phyloP scores from a whole-genome alignment of 2,329 filamentous ascomycete species.

The Beauveria sp. region DNA sequence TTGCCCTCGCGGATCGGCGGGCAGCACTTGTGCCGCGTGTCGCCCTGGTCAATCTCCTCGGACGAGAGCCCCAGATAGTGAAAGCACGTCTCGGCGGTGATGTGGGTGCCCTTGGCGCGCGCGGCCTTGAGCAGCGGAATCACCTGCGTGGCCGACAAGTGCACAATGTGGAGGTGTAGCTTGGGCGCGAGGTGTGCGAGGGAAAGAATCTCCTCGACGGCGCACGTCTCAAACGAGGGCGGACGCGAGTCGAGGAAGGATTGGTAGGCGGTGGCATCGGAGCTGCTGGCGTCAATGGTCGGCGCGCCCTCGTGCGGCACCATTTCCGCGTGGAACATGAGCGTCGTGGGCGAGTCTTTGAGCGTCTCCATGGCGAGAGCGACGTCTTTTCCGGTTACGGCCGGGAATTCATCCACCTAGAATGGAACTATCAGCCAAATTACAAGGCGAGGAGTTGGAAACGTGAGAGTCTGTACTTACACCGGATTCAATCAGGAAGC shows the following conservation, averaged over 20 bases:
- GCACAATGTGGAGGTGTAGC: slow-evolving; percentile 86
- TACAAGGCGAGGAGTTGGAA: background rate
- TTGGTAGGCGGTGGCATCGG: slow-evolving; percentile 68
- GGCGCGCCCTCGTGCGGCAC: slow-evolving; percentile 77
- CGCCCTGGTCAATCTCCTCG: slow-evolving; percentile 73
- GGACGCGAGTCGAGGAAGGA: slow-evolving; percentile 91
- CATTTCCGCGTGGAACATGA: slow-evolving; percentile 99
- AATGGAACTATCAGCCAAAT: slow-evolving; percentile 12
- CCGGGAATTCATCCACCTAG: slow-evolving; percentile 91
- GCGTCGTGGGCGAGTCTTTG: slow-evolving; percentile 72
- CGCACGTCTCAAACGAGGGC: slow-evolving; percentile 82
- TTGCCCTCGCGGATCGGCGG: slow-evolving; percentile 75
- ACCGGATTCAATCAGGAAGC: slow-evolving; percentile 93
- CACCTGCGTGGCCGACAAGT: slow-evolving; percentile 81
- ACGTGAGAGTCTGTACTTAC: slow-evolving; percentile 46
- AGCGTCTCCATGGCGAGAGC: slow-evolving; percentile 72
- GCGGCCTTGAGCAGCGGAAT: slow-evolving; percentile 75
- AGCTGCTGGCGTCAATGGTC: slow-evolving; percentile 67
- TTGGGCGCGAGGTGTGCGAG: slow-evolving; percentile 72
- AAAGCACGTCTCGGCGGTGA: slow-evolving; percentile 93
- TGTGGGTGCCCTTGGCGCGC: slow-evolving; percentile 64
- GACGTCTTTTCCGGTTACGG: slow-evolving; percentile 75
- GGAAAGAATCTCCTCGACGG: slow-evolving; percentile 77
- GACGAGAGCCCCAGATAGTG: slow-evolving; percentile 83
- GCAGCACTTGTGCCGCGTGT: slow-evolving; percentile 92